Evolutionary conservation across 2,329 filamentous ascomycete species (phyloP).

Genomic region (Nemania sp.): DNA sequence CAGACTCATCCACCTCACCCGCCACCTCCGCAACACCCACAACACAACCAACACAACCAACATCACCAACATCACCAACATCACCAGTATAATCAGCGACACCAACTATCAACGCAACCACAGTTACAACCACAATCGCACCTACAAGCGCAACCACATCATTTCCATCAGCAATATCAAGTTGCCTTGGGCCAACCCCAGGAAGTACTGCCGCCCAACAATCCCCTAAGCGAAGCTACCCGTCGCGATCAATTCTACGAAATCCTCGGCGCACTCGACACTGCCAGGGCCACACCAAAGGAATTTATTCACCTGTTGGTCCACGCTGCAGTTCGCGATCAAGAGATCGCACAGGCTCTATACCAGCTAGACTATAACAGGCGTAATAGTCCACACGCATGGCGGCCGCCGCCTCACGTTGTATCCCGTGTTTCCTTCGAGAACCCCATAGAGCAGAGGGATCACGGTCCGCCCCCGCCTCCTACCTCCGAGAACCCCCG

Average conservation of each 20-base stretch:
- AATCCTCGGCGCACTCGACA: slow-evolving; percentile 28
- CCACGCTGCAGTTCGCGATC: slow-evolving; percentile 27
- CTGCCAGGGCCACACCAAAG: slow-evolving; percentile 24
- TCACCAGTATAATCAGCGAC: no score
- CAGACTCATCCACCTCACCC: no score
- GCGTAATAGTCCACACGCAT: slow-evolving; percentile 21
- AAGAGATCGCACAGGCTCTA: slow-evolving; percentile 25
- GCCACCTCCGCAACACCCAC: no score
- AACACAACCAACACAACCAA: no score
- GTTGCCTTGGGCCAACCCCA: not conserved
- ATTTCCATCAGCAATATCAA: not conserved
- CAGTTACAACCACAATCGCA: not conserved
- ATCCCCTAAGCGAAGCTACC: not conserved
- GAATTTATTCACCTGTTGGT: slow-evolving; percentile 33
- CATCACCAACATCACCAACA: no score
- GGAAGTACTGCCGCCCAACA: not conserved
- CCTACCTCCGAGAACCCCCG: no score
- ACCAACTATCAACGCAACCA: not conserved
- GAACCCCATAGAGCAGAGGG: no score
- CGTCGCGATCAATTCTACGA: slow-evolving; percentile 22
- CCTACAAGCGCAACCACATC: not conserved
- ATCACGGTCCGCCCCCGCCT: no score
- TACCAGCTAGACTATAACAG: slow-evolving; percentile 21
- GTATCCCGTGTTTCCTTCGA: no score
- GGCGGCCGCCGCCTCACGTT: slow-evolving; percentile 17